A percentile compares a stretch with the other conserved stretches of the same genome.
These are phyloP conservation scores for Trypanosomatidae sp. DNA, from an alignment of 208 protist genomes.

Conservation along the genomic window DNA sequence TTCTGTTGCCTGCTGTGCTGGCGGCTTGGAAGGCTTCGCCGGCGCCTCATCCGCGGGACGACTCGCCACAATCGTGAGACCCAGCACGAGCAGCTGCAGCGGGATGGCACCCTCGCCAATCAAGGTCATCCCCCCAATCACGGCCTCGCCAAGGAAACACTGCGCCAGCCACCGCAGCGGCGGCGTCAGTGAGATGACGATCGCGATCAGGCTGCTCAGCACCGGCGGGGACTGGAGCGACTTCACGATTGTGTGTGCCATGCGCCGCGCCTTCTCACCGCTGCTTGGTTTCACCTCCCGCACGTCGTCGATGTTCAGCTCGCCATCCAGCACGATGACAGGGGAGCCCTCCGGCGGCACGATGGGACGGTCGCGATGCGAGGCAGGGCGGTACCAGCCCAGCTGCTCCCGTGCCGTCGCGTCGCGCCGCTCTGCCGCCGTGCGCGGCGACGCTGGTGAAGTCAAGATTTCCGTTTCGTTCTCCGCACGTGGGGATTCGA, in stretches of 20 bases:
- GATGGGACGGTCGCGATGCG: constrained; percentile 25
- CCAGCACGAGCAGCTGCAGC: constrained; percentile 62
- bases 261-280: constrained; percentile 5
- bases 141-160: constrained; percentile 32
- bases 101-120: constrained; percentile 61
- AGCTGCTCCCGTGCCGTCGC: constrained; percentile 41
- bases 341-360: constrained; percentile 7
- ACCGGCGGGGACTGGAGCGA: constrained; percentile 50
- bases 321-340: constrained; percentile 10
- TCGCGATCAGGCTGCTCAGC: constrained; percentile 40
- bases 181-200: constrained; percentile 60
- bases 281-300: neutral
- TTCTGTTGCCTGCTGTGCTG: neutral
- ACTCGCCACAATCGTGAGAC: constrained; percentile 38
- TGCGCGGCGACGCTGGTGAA: neutral
- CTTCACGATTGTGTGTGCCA: constrained; percentile 11
- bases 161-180: constrained; percentile 65
- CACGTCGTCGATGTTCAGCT: constrained; percentile 7
- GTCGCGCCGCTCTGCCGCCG: constrained; percentile 12
- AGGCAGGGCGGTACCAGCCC: constrained; percentile 34
- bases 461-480: neutral
- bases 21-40: neutral
- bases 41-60: constrained; percentile 11
- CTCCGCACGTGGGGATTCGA: constrained; percentile 1
- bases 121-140: constrained; percentile 55